Conservation (phyloP, 2,329 filamentous ascomycete species). For the Fusarium foetens region DNA sequence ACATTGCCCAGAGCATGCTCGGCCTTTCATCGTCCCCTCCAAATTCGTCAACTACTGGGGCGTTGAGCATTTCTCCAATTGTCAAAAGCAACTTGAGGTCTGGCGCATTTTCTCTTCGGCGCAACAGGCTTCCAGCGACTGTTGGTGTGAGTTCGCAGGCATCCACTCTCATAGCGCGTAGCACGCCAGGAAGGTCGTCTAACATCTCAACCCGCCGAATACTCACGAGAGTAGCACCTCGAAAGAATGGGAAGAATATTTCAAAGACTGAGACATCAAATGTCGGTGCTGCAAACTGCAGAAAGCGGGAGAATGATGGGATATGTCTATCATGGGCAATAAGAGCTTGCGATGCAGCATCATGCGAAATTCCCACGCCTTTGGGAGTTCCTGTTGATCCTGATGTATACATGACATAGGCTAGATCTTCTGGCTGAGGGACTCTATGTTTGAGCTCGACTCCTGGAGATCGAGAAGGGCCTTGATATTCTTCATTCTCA, state of each 20-base stretch:
- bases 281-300: conserved; percentile 91
- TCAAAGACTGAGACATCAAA: conserved; percentile 97
- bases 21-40: conserved; percentile 63
- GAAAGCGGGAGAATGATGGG: conserved; percentile 79
- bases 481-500: conserved; percentile 28
- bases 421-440: conserved; percentile 60
- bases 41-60: conserved; percentile 81
- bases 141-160: conserved; percentile 91
- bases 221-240: conserved; percentile 77
- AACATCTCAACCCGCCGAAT: conserved; percentile 77
- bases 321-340: conserved; percentile 84
- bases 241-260: conserved; percentile 86
- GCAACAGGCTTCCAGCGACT: conserved; percentile 80
- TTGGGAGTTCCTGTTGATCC: conserved; percentile 91
- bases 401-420: conserved; percentile 95
- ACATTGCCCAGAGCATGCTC: conserved; percentile 90
- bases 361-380: conserved; percentile 84
- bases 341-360: conserved; percentile 81
- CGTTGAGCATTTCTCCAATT: conserved; percentile 92
- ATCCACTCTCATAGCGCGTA: conserved; percentile 75
- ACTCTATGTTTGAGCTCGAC: conserved; percentile 23
- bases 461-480: neutral
- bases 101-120: conserved; percentile 73
- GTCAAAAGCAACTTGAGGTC: conserved; percentile 78
- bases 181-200: conserved; percentile 75